Evolutionary conservation across 2,329 filamentous ascomycete genomes (phyloP).

Genomic region (Aureobasidium sp.): DNA sequence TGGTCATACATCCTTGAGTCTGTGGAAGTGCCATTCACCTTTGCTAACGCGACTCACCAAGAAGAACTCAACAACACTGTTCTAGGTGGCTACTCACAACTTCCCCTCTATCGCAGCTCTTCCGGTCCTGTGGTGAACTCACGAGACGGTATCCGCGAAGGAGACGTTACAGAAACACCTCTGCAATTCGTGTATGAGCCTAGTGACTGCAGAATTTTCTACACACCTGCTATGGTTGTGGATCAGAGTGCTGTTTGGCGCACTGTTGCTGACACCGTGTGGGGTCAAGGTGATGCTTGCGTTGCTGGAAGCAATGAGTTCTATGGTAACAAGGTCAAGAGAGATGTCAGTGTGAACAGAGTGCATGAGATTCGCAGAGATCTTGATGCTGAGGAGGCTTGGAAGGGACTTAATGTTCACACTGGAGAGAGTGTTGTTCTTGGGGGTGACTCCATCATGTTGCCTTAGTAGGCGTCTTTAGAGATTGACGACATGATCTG

Average conservation of each 20-base stretch:
- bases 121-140: slow-evolving; percentile 21
- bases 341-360: slow-evolving; percentile 6
- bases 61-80: slow-evolving; percentile 19
- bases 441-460: background rate
- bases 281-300: slow-evolving; percentile 21
- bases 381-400: slow-evolving; percentile 12
- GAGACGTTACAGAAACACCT: slow-evolving; percentile 32
- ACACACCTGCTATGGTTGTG: slow-evolving; percentile 41
- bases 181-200: slow-evolving; percentile 43
- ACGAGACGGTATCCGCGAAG: slow-evolving; percentile 24
- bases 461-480: background rate
- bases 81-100: slow-evolving; percentile 21
- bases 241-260: slow-evolving; percentile 43
- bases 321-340: background rate
- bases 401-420: background rate
- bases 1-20: slow-evolving; percentile 18
- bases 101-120: slow-evolving; percentile 19
- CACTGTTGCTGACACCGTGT: slow-evolving; percentile 26
- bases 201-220: slow-evolving; percentile 44
- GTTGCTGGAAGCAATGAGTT: slow-evolving; percentile 22
- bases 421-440: background rate
- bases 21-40: slow-evolving; percentile 18
- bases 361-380: slow-evolving; percentile 16
- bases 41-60: background rate
- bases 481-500: no score